Evolutionary conservation across 2,329 filamentous ascomycete genomes (phyloP).

Genomic region (Apiospora koreana): DNA sequence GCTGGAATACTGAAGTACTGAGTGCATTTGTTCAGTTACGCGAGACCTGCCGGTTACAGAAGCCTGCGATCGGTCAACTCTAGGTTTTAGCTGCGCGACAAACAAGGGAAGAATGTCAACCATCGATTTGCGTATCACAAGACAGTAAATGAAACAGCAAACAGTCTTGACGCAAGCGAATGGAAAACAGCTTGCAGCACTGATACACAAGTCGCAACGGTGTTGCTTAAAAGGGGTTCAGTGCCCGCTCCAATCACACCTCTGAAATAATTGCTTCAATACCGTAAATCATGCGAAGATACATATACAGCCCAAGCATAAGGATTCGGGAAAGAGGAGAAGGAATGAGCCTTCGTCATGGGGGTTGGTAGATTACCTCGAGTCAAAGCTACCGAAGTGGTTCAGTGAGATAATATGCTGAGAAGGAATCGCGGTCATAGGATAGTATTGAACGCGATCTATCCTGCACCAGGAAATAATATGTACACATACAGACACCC

Average conservation of each 20-base stretch:
- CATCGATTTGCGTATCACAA: background rate
- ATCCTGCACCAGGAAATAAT: background rate
- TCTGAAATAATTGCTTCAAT: background rate
- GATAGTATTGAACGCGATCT: background rate
- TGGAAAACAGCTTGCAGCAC: background rate
- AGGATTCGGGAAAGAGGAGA: no score
- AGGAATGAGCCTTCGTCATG: no score
- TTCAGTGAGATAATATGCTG: no score
- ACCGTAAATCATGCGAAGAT: no score
- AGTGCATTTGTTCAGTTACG: background rate
- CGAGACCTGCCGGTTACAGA: background rate
- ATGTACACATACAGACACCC: no score
- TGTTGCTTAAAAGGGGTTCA: background rate
- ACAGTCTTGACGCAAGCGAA: no score
- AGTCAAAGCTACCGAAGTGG: no score
- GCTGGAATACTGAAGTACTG: background rate
- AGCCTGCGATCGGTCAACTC: background rate
- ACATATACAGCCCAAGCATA: no score
- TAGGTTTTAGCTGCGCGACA: background rate
- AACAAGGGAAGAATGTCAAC: no score
- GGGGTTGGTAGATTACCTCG: no score
- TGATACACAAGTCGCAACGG: background rate
- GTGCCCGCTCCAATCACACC: background rate
- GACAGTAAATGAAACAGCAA: no score
- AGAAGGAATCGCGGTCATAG: no score